Base-by-base conservation (phyloP, 805 yeast species). In the Kazachstania taianensis region DNA sequence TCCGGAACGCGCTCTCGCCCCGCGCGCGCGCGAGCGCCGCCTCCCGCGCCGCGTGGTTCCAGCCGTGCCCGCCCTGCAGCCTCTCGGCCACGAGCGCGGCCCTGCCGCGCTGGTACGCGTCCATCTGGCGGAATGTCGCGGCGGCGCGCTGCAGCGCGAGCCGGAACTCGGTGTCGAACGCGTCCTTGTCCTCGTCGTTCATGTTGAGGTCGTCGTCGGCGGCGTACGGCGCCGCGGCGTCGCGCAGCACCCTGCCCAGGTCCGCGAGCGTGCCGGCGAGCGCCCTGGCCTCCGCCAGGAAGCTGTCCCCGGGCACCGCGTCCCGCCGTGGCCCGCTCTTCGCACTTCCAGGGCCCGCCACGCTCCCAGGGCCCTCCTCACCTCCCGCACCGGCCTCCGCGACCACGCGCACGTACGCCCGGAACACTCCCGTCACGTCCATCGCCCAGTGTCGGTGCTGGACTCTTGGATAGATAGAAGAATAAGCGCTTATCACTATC, bases 141-240 rank as follows among this genome's bases (percentile, higher is more conserved):
- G 66, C 66, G 43, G 72, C 61, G 38, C 66, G 66, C 43, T 72
- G 77, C 31, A 75, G 45, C 48, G 72, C 70, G 17, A 67, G 46
- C 38, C 73, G 66, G 29, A 73, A 62, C 39, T 73, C 75, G 32
- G 72, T 69, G 43, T 75, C 81, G 16, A 76, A 64, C 25, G 66
- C 63, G 41, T 73, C 73, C 45, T 74, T 71, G 27, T 74, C 78
- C 7, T 57, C 62, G 20, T 65, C 63, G 18, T 67, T 46, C 52
- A 72, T 60, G 35, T 33, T 34, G 12, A 37, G 35, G 34, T 35
- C 52, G 31, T 35, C 35, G 32, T 43, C 46, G 32, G 41, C 38
- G 31, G 53, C 36, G 34, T 63, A 65, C 20, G 50, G 43, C 0
- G 55, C 41, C 24, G 49, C 52, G 4, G 61, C 42, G 2, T 47